Evolutionary conservation across 2,329 filamentous ascomycete genomes (phyloP), one percentile per base, ranked within the genome.

Genomic region (Trichoderma breve): DNA sequence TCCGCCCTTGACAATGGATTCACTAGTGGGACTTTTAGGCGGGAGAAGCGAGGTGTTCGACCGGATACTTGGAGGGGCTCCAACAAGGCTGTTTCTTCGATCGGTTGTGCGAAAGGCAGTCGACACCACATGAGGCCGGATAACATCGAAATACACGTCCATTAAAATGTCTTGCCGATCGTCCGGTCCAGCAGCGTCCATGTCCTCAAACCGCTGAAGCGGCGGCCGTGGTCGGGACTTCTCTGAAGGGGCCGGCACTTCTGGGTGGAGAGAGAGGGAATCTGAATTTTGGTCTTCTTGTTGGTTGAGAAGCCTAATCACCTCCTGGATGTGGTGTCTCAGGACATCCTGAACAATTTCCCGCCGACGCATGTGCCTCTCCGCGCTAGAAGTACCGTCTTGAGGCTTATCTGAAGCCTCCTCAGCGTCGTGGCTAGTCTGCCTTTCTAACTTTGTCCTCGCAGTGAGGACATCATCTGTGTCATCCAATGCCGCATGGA

Each of bases 131-230:
- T 78, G 76, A 3, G 75, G 79, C 6, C 83, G 81, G 15, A 89
- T 80, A 0, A 80, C 75, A 12, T 81, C 74, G 73, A 88, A 89
- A 75, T 89, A 89, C 2, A 87, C 83, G 3, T 83, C 79, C 81
- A 89, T 84, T n/a, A 89, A 82, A 12, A 80, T 80, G 26, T 82
- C 78, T 73, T 88, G 86, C 39, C 86, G 83, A 18, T 85, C 82
- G 30, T 87, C 86, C 0, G 86, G 84, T 14, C 82, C 80, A 0
- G 84, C 84, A 11, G 82, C 79, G 70, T 84, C 81, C 39, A 89
- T 84, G 12, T 86, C 83, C 15, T 83, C 81, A 36, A 88, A 86
- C 4, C 76, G 76, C 2, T 76, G 73, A 4, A 70, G 62, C n/a
- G 76, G 73, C 6, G 71, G 60, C 26, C 62, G 57, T 26, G 71